These are phyloP conservation scores for Zygosaccharomyces siamensis DNA, from an alignment of 805 yeast species.

Conservation along the genomic window DNA sequence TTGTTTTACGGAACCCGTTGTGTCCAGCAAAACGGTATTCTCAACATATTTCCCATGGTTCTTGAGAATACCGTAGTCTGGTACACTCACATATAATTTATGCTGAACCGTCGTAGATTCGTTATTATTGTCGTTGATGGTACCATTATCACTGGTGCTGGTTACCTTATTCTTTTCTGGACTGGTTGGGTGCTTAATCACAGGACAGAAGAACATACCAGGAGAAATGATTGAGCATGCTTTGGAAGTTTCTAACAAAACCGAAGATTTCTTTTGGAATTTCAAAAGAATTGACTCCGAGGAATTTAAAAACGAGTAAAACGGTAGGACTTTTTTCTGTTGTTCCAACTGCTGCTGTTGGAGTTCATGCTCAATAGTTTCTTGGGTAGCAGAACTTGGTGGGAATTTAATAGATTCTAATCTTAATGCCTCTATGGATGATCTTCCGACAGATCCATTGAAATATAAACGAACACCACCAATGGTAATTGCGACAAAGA, in stretches of 20 bases:
- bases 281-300: slow-evolving; percentile 37
- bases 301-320: slow-evolving; percentile 26
- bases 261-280: slow-evolving; percentile 52
- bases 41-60: slow-evolving; percentile 68
- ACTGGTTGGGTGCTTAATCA: slow-evolving; percentile 28
- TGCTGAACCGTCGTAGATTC: slow-evolving; percentile 29
- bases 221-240: slow-evolving; percentile 68
- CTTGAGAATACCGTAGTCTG: slow-evolving; percentile 81
- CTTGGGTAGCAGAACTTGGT: slow-evolving; percentile 41
- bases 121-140: slow-evolving; percentile 1
- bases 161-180: slow-evolving; percentile 2
- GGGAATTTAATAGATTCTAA: slow-evolving; percentile 56
- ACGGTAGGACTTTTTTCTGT: slow-evolving; percentile 34
- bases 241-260: slow-evolving; percentile 52
- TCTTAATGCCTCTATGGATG: slow-evolving; percentile 39
- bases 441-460: slow-evolving; percentile 38
- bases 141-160: not conserved
- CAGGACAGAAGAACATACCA: slow-evolving; percentile 76
- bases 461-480: slow-evolving; percentile 76
- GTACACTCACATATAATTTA: slow-evolving; percentile 65
- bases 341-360: slow-evolving; percentile 39
- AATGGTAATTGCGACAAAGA: slow-evolving; percentile 70
- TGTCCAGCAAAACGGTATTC: slow-evolving; percentile 70
- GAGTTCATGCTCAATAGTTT: slow-evolving; percentile 30
- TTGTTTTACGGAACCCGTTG: slow-evolving; percentile 61